These are phyloP conservation scores for Aspergillus niger DNA, from an alignment of 2,329 filamentous ascomycete genomes.

Conservation along the genomic window DNA sequence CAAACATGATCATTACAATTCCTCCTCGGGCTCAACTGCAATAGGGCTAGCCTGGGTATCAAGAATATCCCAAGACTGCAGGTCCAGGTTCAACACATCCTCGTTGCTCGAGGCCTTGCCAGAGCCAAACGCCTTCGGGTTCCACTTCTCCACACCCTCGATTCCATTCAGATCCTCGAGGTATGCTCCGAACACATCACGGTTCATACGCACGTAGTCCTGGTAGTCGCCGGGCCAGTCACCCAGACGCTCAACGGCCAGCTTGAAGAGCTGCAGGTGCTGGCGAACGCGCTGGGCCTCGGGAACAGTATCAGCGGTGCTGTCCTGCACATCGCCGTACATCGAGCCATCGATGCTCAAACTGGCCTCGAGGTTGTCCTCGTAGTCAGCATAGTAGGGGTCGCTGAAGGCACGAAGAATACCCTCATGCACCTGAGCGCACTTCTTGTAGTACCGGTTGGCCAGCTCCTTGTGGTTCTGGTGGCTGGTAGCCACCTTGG, in stretches of 20 bases:
- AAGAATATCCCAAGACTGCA: slow-evolving; percentile 18
- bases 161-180: slow-evolving; percentile 43
- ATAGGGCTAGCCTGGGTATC: background rate
- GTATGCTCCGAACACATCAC: slow-evolving; percentile 47
- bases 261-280: slow-evolving; percentile 43
- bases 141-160: slow-evolving; percentile 53
- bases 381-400: slow-evolving; percentile 30
- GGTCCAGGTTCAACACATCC: slow-evolving; percentile 26
- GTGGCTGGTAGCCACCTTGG: slow-evolving; percentile 39
- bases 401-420: slow-evolving; percentile 40
- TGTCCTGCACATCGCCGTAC: slow-evolving; percentile 7
- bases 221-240: slow-evolving; percentile 50
- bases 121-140: slow-evolving; percentile 46
- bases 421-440: slow-evolving; percentile 40
- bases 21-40: slow-evolving; percentile 10
- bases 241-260: slow-evolving; percentile 43
- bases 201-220: slow-evolving; percentile 53
- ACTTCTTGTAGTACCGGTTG: slow-evolving; percentile 44
- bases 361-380: slow-evolving; percentile 16
- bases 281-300: slow-evolving; percentile 34
- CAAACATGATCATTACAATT: slow-evolving; percentile 1
- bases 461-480: slow-evolving; percentile 38
- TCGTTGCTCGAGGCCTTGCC: slow-evolving; percentile 50
- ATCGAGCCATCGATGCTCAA: slow-evolving; percentile 16
- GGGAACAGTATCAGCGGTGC: background rate